These are phyloP conservation scores for Kodamaea nitidulidarum DNA, from an alignment of 805 yeast species.

Conservation along the genomic window DNA sequence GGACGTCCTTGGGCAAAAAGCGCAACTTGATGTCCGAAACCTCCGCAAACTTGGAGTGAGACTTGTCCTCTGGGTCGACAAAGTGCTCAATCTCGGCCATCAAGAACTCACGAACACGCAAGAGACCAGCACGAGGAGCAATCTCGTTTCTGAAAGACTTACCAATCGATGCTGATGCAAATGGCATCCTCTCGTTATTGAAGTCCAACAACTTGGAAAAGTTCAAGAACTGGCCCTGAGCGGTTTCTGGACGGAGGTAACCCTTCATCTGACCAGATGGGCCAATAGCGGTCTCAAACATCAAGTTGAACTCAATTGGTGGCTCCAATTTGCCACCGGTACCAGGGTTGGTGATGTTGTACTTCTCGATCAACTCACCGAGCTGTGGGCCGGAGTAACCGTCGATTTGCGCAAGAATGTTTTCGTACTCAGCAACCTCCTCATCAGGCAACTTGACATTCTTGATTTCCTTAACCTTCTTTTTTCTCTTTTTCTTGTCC, in stretches of 20 bases:
- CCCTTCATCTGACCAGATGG: slow-evolving; percentile 97
- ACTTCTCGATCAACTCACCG: slow-evolving; percentile 80
- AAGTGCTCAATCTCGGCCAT: slow-evolving; percentile 99
- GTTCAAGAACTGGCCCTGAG: slow-evolving; percentile 98
- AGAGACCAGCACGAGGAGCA: slow-evolving; percentile 95
- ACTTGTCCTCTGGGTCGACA: slow-evolving; percentile 88
- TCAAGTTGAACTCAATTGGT: slow-evolving; percentile 93
- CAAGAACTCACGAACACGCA: slow-evolving; percentile 96
- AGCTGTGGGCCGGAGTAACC: slow-evolving; percentile 91
- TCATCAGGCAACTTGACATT: slow-evolving; percentile 88
- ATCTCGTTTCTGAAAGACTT: slow-evolving; percentile 98
- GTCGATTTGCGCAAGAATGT: slow-evolving; percentile 86
- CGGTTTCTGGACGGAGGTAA: slow-evolving; percentile 96
- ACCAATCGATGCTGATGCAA: slow-evolving; percentile 99
- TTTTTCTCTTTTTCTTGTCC: slow-evolving; percentile 66
- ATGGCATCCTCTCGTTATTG: slow-evolving; percentile 96
- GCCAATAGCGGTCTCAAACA: slow-evolving; percentile 99
- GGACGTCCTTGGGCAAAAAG: slow-evolving; percentile 83
- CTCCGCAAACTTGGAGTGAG: slow-evolving; percentile 74
- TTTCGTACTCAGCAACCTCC: slow-evolving; percentile 76
- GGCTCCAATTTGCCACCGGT: slow-evolving; percentile 82
- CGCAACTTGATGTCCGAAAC: slow-evolving; percentile 68
- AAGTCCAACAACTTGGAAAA: slow-evolving; percentile 89
- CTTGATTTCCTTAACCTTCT: slow-evolving; percentile 90
- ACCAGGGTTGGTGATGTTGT: slow-evolving; percentile 86